Conservation (phyloP, 306 rosid species). For the Gastrolobium bilobum region DNA sequence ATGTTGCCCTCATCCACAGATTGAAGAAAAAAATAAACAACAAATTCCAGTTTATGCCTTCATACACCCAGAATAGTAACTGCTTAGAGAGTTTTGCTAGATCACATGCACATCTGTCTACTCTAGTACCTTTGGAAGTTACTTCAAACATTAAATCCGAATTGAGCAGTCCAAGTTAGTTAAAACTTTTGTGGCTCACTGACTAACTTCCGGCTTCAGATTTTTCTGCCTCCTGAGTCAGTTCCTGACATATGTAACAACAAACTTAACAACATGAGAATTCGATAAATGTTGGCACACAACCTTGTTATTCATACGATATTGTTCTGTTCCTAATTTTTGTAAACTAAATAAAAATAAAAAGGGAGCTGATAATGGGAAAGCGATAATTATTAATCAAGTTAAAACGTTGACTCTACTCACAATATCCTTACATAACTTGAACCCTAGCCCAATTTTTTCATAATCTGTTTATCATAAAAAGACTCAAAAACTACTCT, state of each 20-base stretch:
- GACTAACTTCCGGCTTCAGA: slow-evolving; percentile 51
- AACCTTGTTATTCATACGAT: slow-evolving; percentile 28
- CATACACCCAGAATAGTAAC: slow-evolving; percentile 27
- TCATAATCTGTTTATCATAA: slow-evolving; percentile 19
- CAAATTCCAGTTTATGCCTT: slow-evolving; percentile 31
- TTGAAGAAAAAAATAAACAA: slow-evolving; percentile 25
- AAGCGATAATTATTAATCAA: slow-evolving; percentile 29
- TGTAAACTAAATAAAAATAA: neutral
- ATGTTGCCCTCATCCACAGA: slow-evolving; percentile 7
- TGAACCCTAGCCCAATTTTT: slow-evolving; percentile 35
- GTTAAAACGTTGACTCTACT: slow-evolving; percentile 27
- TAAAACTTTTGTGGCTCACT: slow-evolving; percentile 44
- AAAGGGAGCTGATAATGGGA: slow-evolving; percentile 26
- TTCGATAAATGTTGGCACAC: slow-evolving; percentile 23
- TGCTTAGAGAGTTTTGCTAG: slow-evolving; percentile 43
- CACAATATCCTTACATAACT: slow-evolving; percentile 14
- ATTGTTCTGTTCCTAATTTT: slow-evolving; percentile 25
- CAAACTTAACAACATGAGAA: slow-evolving; percentile 44
- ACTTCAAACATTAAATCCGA: slow-evolving; percentile 41
- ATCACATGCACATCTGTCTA: slow-evolving; percentile 49
- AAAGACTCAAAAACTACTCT: slow-evolving; percentile 3
- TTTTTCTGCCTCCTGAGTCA: slow-evolving; percentile 49
- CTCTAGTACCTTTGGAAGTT: slow-evolving; percentile 46
- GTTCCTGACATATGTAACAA: slow-evolving; percentile 49
- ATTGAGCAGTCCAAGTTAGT: slow-evolving; percentile 44